Evolutionary conservation across 1,284 basidiomycete species (phyloP), one percentile per base, ranked within the genome.

Genomic region (Trametes polyzona): DNA sequence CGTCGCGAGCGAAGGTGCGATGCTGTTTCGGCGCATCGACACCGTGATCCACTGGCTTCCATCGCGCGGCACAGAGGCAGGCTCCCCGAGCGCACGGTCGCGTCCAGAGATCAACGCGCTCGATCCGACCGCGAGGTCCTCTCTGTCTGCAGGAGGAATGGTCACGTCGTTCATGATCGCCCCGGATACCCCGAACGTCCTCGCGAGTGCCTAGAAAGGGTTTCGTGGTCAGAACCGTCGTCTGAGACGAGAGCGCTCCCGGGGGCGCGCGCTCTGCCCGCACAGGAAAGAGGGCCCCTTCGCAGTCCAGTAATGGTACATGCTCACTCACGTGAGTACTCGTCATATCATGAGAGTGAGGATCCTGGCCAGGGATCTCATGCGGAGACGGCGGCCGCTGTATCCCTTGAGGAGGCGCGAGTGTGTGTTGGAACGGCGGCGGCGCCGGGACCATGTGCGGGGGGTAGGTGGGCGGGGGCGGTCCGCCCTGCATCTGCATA

Each of bases 91-190:
- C 33, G 81, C 78, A 52, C 83, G 81, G 65, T 89, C 88, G 19
- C 88, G 83, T 44, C 86, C 86, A 4, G 87, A 88, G 24, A 77
- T 76, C 41, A 91, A 80, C 32, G 86, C 87, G 58, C 75, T 82
- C 4, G 86, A 85, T 33, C 88, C 90, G 26, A 91, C 86, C 2
- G 87, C 87, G 7, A 92, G 78, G 68, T 91, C 89, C 67, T 92
- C 89, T 63, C 73, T 84, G 67, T 88, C 87, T 11, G 70, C 65
- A n/a, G 77, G 74, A 32, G 73, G 75, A 41, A 88, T 74, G 52
- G 81, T 80, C 58, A 88, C 76, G 60, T 84, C 84, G 59, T 76
- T 82, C 52, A 90, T 82, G 59, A 92, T 90, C 33, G 80, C 78
- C 21, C 82, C 76, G 48, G 86, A 82, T 24, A 92, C 90, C 52